Base-by-base conservation (phyloP, 352 stramenopile species). In the Globisporangium paroecandrum region DNA sequence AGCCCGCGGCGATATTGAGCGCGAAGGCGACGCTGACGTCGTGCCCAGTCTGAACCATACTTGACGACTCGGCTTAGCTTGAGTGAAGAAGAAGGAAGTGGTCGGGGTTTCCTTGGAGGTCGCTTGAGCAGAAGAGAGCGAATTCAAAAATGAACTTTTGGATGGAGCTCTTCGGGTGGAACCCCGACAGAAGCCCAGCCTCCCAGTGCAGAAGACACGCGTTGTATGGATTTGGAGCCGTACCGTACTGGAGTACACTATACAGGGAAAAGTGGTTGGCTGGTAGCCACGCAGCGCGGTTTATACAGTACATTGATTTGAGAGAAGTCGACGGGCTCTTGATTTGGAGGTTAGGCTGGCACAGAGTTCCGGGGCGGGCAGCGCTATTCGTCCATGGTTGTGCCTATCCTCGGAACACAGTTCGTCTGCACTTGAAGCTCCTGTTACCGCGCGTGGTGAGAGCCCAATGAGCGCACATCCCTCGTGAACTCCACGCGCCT, bases 1-100 rank as follows among this genome's bases (percentile, higher is more conserved):
- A 61, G 3, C 81, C 85, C 0, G 87, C 81, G 8, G 80, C 64
- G 13, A 71, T 55, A 81, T 89, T 47, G 66, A 94, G 69, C 18
- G 74, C 82, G 68, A 94, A 88, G 0, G 78, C 79, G 47, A 76
- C 65, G 12, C 47, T 67, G 69, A 80, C 71, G 41, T 68, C 64
- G 29, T 69, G 66, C 20, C 74, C 74, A 34, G 71, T 80, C 67
- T 81, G 74, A 6, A 77, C 69, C 74, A 81, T 81, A 18, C 24
- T 60, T 25, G 47, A 22, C n/a, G 38, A 46, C 27, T 29, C 27
- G 1, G 27, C 38, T 46, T 46, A 15, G 13, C 38, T 53, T 13
- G 15, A 20, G 27, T 18, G 12, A 27, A 8, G 32, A 49, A 20
- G 25, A 12, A 29, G 13, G 22, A 20, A 29, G 3, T 5, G 38